phyloP scores from a whole-genome alignment of 2,329 filamentous ascomycete genomes.

The Verticillium dahliae region DNA sequence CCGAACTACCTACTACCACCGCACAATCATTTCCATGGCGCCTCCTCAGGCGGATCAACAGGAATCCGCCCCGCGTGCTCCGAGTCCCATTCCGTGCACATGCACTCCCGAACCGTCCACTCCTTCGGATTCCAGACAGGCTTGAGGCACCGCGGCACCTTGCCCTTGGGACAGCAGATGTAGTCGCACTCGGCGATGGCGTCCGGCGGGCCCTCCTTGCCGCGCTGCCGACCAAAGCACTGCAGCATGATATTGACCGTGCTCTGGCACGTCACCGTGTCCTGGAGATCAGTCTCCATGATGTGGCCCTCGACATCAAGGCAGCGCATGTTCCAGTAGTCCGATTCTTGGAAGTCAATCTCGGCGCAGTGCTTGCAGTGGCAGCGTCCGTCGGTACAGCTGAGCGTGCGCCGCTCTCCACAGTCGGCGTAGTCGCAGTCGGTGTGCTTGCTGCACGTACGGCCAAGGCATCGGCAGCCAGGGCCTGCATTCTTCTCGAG shows the following conservation, averaged over 20 bases:
- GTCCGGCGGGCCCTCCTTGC: not conserved
- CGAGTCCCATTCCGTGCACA: not conserved
- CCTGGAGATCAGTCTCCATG: not conserved
- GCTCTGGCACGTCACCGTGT: not conserved
- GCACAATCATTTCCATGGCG: not conserved
- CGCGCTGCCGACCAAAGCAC: not conserved
- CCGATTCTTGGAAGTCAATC: not conserved
- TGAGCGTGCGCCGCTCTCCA: not conserved
- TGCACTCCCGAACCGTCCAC: not conserved
- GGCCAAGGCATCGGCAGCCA: not conserved
- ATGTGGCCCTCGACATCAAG: not conserved
- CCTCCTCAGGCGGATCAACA: not conserved
- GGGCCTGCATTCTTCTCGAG: not conserved
- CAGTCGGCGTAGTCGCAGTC: not conserved
- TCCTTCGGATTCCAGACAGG: not conserved
- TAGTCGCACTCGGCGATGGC: not conserved
- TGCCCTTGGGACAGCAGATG: not conserved
- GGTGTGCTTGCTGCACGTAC: not conserved
- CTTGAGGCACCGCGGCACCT: not conserved
- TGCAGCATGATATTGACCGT: not conserved
- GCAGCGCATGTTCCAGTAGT: not conserved
- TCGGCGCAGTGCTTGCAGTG: not conserved
- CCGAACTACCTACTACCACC: no score
- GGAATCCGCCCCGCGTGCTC: not conserved
- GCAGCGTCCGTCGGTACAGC: not conserved